Evolutionary conservation across 345 rosid species (phyloP), one percentile per base, ranked within the genome.

Genomic region (Conringia planisiliqua): DNA sequence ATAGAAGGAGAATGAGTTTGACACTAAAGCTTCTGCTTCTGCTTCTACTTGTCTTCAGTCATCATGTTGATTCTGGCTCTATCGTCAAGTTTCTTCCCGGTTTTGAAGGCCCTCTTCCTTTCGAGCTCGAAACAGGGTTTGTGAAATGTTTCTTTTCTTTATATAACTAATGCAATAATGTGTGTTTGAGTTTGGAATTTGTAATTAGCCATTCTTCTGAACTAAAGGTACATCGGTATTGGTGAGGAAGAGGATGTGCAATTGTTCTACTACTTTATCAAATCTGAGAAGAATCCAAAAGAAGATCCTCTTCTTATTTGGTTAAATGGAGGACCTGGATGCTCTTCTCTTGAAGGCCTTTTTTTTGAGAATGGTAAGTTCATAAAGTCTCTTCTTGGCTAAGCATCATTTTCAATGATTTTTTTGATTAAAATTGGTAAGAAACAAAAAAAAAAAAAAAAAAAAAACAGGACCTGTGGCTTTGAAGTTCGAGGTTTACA

Each of bases 61-160:
- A 42, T 32, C 47, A 65, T 63, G 71, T 3, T 73, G 66, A 62
- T 40, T 75, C 79, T 30, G 66, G 59, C 56, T 72, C 83, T 2
- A 66, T 50, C 2, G 26, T 83, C 20, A 76, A 35, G 6, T 52
- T 18, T 65, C 80, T 83, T 29, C 86, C 88, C 24, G 86, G 86
- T 11, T 85, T 81, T 65, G 57, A 67, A 3, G 81, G 63, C 4
- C 46, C 78, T 12, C 86, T 85, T 75, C 86, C 85, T 10, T 85
- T 85, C 72, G 69, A 81, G 62, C 86, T 85, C 24, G 81, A 85
- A 74, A 85, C 86, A 7, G 86, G 86, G 85, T 80, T 10, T 52
- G 81, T 35, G 5, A 7, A 9, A 6, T 58, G n/a, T 11, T 12
- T 54, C n/a, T 40, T 26, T 2, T 54, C 26, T 71, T 22, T 54